Evolutionary conservation across 179 eudicot genomes (phyloP).

Genomic region (Nepenthes alata): DNA sequence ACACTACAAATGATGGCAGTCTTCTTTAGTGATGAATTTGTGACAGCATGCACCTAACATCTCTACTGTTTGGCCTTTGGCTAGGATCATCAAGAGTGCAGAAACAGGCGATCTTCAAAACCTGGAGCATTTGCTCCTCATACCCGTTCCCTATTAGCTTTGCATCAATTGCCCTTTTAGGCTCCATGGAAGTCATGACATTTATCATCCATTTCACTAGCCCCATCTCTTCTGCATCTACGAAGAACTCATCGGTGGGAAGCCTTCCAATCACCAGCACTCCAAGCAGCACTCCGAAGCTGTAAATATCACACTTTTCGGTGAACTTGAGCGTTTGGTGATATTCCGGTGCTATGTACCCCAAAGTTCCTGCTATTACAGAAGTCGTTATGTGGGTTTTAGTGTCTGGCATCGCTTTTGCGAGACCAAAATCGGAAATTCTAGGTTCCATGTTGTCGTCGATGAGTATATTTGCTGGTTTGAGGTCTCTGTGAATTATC

Average conservation of each 20-base stretch:
- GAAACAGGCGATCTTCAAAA: slow-evolving; percentile 78
- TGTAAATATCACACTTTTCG: slow-evolving; percentile 75
- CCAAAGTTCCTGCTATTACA: slow-evolving; percentile 66
- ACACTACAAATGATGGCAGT: too few species aligned
- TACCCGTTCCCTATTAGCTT: slow-evolving; percentile 53
- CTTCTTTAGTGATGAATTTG: slow-evolving; percentile 37
- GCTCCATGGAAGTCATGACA: slow-evolving; percentile 53
- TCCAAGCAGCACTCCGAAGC: slow-evolving; percentile 73
- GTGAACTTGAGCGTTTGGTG: slow-evolving; percentile 74
- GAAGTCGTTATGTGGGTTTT: slow-evolving; percentile 58
- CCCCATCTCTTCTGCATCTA: slow-evolving; percentile 46
- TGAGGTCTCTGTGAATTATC: slow-evolving; percentile 81
- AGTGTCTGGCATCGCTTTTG: slow-evolving; percentile 55
- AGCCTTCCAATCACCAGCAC: slow-evolving; percentile 64
- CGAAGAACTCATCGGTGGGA: slow-evolving; percentile 65
- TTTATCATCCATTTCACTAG: slow-evolving; percentile 74
- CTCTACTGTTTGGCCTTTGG: slow-evolving; percentile 88
- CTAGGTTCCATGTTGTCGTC: slow-evolving; percentile 87
- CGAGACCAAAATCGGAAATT: slow-evolving; percentile 86
- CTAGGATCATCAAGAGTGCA: slow-evolving; percentile 73
- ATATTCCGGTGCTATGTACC: slow-evolving; percentile 93
- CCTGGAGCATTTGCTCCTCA: slow-evolving; percentile 84
- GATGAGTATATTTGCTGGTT: slow-evolving; percentile 70
- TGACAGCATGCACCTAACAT: slow-evolving; percentile 58
- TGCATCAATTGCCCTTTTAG: slow-evolving; percentile 52